phyloP scores from a whole-genome alignment of 1,139 yeast genomes.

The Protomyces inouyei region DNA sequence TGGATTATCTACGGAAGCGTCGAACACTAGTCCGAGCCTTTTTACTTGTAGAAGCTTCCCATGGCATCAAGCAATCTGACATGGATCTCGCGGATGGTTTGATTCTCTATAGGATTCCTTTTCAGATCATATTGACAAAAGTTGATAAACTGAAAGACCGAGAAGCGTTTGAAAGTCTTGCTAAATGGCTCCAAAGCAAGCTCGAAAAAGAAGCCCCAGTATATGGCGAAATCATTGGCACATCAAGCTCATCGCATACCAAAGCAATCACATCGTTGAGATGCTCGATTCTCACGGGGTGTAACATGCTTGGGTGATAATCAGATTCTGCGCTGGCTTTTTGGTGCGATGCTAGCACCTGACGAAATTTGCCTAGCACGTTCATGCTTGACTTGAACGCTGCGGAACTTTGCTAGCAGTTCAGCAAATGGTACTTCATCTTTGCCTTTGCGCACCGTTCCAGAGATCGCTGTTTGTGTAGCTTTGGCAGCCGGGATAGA shows the following conservation, averaged over 20 bases:
- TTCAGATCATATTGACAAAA: constrained; percentile 18
- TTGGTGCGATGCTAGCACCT: background rate
- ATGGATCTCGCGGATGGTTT: constrained; percentile 3
- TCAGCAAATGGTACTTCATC: constrained; percentile 47
- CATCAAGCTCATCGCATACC: background rate
- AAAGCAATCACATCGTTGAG: background rate
- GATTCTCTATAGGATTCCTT: constrained; percentile 9
- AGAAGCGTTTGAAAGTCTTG: background rate
- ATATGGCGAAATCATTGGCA: background rate
- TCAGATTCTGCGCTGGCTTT: background rate
- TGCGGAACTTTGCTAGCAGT: constrained; percentile 57
- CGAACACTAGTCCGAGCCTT: constrained; percentile 9
- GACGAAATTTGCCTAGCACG: constrained; percentile 2
- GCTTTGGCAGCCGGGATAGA: constrained; percentile 39
- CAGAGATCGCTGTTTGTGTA: constrained; percentile 32
- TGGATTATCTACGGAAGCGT: constrained; percentile 2
- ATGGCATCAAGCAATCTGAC: constrained; percentile 14
- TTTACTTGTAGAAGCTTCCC: constrained; percentile 19
- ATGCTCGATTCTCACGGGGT: background rate
- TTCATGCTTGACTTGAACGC: constrained; percentile 57
- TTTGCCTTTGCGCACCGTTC: constrained; percentile 19
- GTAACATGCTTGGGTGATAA: background rate
- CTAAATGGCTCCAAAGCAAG: background rate
- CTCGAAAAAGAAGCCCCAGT: background rate
- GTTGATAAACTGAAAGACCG: constrained; percentile 4